These are phyloP conservation scores for Exophiala spinifera DNA, from an alignment of 2,329 filamentous ascomycete genomes.

Conservation along the genomic window DNA sequence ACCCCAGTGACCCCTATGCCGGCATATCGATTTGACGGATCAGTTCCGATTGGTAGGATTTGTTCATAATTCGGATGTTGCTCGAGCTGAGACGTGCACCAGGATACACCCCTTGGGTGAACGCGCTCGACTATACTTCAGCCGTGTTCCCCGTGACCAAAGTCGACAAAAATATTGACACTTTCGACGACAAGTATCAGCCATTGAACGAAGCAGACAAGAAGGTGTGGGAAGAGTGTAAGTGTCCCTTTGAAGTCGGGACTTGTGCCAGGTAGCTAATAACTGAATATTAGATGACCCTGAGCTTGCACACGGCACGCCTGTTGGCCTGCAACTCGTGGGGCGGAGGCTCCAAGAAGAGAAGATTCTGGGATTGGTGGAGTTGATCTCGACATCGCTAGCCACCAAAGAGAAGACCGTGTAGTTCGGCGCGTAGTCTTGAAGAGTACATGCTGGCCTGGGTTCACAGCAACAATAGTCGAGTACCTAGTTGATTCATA, in stretches of 20 bases:
- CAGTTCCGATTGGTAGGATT: background rate
- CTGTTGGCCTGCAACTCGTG: constrained; percentile 26
- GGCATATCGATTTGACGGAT: constrained; percentile 37
- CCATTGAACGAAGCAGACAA: constrained; percentile 46
- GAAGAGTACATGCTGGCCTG: background rate
- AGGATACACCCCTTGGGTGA: constrained; percentile 50
- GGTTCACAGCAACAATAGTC: background rate
- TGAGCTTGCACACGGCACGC: constrained; percentile 25
- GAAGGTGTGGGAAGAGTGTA: constrained; percentile 45
- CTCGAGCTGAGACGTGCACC: constrained; percentile 37
- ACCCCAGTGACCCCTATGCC: constrained; percentile 63
- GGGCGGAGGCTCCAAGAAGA: constrained; percentile 26
- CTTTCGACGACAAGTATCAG: constrained; percentile 32
- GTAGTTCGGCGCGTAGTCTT: too few species aligned
- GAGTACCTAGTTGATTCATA: constrained; percentile 2
- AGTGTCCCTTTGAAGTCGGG: constrained; percentile 8
- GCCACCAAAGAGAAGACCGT: background rate
- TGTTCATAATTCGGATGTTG: constrained; percentile 33
- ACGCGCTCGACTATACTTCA: constrained; percentile 64
- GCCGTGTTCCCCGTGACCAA: constrained; percentile 58
- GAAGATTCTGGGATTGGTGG: constrained; percentile 12
- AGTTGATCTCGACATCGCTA: background rate
- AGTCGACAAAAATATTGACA: constrained; percentile 43
- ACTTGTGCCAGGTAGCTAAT: background rate
- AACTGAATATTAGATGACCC: constrained; percentile 23